A percentile compares a stretch with the other conserved stretches of the same genome.
phyloP scores from a whole-genome alignment of 257 asterid genomes.

The Fraxinus anomala region DNA sequence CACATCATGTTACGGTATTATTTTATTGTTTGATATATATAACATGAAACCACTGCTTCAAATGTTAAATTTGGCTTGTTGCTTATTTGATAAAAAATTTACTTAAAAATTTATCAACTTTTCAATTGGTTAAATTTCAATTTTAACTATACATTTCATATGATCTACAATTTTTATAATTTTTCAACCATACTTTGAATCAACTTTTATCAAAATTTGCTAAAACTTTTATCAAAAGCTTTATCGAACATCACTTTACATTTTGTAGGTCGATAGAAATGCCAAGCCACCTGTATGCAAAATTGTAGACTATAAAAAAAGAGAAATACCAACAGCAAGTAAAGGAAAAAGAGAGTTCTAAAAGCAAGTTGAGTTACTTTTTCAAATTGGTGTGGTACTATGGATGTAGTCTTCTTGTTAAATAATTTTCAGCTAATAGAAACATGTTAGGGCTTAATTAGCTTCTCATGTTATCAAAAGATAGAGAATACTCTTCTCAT shows the following conservation, averaged over 20 bases:
- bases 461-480: background rate
- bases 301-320: slow-evolving; percentile 59
- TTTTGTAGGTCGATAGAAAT: slow-evolving; percentile 61
- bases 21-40: no score
- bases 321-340: slow-evolving; percentile 57
- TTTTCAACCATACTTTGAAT: no score
- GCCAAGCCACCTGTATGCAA: slow-evolving; percentile 84
- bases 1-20: no score
- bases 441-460: background rate
- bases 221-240: no score
- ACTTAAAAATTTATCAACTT: no score
- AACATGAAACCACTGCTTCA: no score
- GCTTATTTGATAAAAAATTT: no score
- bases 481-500: background rate
- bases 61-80: no score
- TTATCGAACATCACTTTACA: background rate
- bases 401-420: background rate
- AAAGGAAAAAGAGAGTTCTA: slow-evolving; percentile 67
- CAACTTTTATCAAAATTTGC: no score
- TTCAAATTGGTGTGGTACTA: background rate
- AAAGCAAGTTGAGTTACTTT: slow-evolving; percentile 51
- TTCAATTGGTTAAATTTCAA: no score
- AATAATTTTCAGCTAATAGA: background rate
- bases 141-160: no score
- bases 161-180: no score